Evolutionary conservation across 257 asterid genomes (phyloP).

Genomic region (Penstemon davidsonii): DNA sequence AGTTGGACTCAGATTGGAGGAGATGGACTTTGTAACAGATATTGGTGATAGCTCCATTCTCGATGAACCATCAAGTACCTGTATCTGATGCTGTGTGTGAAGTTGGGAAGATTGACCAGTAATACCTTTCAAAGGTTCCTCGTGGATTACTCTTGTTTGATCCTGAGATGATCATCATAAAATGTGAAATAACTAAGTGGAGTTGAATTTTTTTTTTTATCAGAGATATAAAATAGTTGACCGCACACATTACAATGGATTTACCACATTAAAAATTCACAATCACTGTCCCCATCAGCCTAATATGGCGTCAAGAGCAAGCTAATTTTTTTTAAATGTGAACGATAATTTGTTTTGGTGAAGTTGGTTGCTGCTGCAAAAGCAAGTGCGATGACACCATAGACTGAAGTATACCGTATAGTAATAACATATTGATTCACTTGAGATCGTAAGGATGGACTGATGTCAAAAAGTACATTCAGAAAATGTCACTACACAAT

Average conservation of each 20-base stretch:
- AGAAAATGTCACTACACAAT: neutral
- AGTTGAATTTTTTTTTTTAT: constrained; percentile 7
- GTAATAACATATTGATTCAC: constrained; percentile 1
- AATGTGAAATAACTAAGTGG: constrained; percentile 17
- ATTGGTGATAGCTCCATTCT: constrained; percentile 46
- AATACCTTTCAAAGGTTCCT: constrained; percentile 29
- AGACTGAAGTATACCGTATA: neutral
- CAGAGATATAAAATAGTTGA: constrained; percentile 17
- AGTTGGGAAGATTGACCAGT: constrained; percentile 35
- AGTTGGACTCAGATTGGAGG: constrained; percentile 46
- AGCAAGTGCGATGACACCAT: constrained; percentile 9
- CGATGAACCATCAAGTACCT: constrained; percentile 34
- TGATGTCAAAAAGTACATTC: constrained; percentile 9
- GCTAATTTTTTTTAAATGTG: neutral
- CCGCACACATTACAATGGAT: neutral
- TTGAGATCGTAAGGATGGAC: neutral
- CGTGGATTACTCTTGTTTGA: constrained; percentile 33
- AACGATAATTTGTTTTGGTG: neutral
- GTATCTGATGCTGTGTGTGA: constrained; percentile 29
- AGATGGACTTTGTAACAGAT: constrained; percentile 44
- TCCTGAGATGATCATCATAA: constrained; percentile 40
- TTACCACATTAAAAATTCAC: constrained; percentile 11
- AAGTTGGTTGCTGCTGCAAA: constrained; percentile 2
- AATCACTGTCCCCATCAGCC: constrained; percentile 15
- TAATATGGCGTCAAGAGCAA: constrained; percentile 12